Base-by-base conservation (phyloP, 1,139 yeast species). In the Blastobotrys indianensis region DNA sequence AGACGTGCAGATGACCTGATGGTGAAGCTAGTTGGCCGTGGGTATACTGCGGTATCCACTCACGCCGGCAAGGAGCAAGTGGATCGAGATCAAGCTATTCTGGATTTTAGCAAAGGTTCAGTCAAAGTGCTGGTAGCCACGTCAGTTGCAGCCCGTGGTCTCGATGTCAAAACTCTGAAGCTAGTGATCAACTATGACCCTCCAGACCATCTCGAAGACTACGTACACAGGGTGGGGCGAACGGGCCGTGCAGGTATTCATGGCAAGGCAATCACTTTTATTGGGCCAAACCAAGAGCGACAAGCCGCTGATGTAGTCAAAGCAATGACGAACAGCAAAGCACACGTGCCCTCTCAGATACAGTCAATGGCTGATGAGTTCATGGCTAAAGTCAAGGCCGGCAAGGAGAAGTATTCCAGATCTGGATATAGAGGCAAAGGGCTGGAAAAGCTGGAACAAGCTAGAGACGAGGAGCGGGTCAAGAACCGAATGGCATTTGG, bases 31-130 rank as follows among this genome's bases (percentile, higher is more conserved):
- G 61, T 75, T n/a, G 66, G 71, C 0, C 67, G 76, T 31, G 83
- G 88, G 0, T 76, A 79, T 53, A 77, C 85, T 11, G 60, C 73
- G 46, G 71, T 79, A 51, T 75, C 92, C 0, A 76, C 92, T 5
- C 99, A 94, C 66, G 98, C 98, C 0, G 97, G 97, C 1, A 85
- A 87, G 58, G 94, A 87, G 33, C 95, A 90, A 57, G 69, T 76
- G 39, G 97, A 92, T 61, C 72, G 99, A 46, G 85, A 84, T 45
- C 70, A 76, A 34, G 88, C 94, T 1, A 76, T 94, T 36, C 72
- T 75, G 20, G 86, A 80, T 46, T 90, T 90, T 62, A 81, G 85
- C 43, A 69, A 64, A 1, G 84, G 88, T 25, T 75, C 74, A 0
- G 66, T 81, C 1, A 73, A 76, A 45, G 76, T 87, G 5, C 67